Conservation (phyloP, 352 stramenopile genomes). For the Pythium aphanidermatum region DNA sequence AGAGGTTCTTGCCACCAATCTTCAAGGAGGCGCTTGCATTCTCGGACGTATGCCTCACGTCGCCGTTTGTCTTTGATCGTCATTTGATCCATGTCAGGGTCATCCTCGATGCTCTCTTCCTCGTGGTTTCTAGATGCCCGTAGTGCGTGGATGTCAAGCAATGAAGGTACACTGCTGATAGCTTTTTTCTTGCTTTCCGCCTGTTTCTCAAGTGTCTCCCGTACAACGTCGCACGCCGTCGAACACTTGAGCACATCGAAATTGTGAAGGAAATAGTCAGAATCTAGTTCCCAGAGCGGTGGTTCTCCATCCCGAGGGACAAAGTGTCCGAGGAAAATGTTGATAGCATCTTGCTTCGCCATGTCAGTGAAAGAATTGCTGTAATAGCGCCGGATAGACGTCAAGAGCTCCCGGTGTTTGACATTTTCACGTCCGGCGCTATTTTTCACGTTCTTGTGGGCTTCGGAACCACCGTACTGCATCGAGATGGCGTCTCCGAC, state of each 20-base stretch:
- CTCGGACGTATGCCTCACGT: slow-evolving; percentile 67
- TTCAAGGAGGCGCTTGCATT: slow-evolving; percentile 65
- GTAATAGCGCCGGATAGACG: slow-evolving; percentile 98
- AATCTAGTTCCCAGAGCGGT: slow-evolving; percentile 80
- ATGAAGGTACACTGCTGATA: slow-evolving; percentile 22
- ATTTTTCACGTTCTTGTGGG: slow-evolving; percentile 98
- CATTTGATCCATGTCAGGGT: slow-evolving; percentile 2
- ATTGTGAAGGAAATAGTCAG: slow-evolving; percentile 90
- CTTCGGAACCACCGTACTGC: slow-evolving; percentile 98
- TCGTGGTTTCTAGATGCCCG: slow-evolving; percentile 15
- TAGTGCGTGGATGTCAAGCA: slow-evolving; percentile 15
- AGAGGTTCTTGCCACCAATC: slow-evolving; percentile 87
- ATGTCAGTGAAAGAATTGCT: slow-evolving; percentile 99
- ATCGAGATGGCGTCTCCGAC: slow-evolving; percentile 98
- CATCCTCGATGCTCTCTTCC: slow-evolving; percentile 27
- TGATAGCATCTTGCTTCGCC: slow-evolving; percentile 99
- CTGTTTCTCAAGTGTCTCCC: slow-evolving; percentile 53
- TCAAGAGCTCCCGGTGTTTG: slow-evolving; percentile 96
- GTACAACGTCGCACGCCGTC: slow-evolving; percentile 52
- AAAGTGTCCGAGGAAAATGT: slow-evolving; percentile 97
- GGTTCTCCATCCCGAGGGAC: slow-evolving; percentile 57
- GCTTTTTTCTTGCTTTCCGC: slow-evolving; percentile 53
- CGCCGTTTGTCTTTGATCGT: slow-evolving; percentile 39
- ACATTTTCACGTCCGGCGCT: slow-evolving; percentile 76
- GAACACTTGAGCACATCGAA: slow-evolving; percentile 76